These are phyloP conservation scores for Annulohypoxylon stygium DNA, from an alignment of 495 filamentous ascomycete species.

Conservation along the genomic window DNA sequence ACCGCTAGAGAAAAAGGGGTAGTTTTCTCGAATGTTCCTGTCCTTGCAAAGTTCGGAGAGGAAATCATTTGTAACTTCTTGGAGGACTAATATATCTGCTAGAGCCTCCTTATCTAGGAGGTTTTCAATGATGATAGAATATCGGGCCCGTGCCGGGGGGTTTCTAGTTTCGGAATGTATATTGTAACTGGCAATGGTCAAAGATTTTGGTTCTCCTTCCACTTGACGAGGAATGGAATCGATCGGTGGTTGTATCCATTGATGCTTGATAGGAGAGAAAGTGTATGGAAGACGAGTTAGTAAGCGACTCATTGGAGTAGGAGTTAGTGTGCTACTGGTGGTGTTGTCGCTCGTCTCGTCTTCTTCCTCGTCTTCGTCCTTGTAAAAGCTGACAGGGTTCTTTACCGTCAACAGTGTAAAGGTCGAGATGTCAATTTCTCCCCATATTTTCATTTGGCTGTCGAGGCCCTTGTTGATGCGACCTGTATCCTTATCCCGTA, in stretches of 20 bases:
- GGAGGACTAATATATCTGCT: constrained; percentile 65
- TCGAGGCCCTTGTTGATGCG: constrained; percentile 35
- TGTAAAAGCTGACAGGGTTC: constrained; percentile 41
- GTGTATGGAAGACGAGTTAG: constrained; percentile 31
- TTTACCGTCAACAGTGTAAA: constrained; percentile 41
- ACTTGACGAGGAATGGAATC: background rate
- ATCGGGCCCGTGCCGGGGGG: constrained; percentile 61
- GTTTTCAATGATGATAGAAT: constrained; percentile 62
- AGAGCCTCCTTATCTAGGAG: constrained; percentile 54
- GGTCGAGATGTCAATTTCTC: constrained; percentile 60
- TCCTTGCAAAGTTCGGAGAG: constrained; percentile 63
- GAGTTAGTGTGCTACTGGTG: background rate
- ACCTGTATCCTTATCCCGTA: constrained; percentile 53
- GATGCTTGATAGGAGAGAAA: constrained; percentile 23
- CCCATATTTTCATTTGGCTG: constrained; percentile 61
- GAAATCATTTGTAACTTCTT: constrained; percentile 71
- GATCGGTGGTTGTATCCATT: constrained; percentile 29
- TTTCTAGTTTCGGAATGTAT: constrained; percentile 66
- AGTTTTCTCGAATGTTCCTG: constrained; percentile 57
- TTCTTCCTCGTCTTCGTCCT: constrained; percentile 22
- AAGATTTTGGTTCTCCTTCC: constrained; percentile 25
- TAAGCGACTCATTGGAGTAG: background rate
- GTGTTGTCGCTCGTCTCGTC: background rate
- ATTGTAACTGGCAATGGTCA: constrained; percentile 68
- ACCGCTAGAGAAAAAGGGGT: constrained; percentile 64